Evolutionary conservation across 1,139 yeast species (phyloP).

Genomic region (Scheffersomyces titani): DNA sequence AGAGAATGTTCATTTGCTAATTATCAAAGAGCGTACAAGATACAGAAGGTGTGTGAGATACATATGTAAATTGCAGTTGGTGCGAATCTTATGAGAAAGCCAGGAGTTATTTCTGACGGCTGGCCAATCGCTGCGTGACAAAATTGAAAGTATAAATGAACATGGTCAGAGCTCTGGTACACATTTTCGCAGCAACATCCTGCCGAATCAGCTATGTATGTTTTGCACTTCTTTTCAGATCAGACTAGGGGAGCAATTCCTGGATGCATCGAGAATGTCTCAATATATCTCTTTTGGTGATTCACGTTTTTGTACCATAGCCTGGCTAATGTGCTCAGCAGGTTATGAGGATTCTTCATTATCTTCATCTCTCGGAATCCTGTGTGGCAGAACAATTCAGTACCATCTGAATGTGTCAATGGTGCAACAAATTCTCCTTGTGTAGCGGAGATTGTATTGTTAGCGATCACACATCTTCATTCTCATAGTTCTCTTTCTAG

Average conservation of each 20-base stretch:
- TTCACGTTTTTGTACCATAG: neutral
- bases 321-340: neutral
- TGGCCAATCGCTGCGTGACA: neutral
- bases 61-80: neutral
- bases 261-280: neutral
- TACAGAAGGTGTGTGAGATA: neutral
- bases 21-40: too few species aligned
- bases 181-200: neutral
- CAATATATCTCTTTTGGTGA: neutral
- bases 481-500: neutral
- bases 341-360: neutral
- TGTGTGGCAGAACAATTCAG: neutral
- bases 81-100: neutral
- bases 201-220: neutral
- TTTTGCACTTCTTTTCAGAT: too few species aligned
- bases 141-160: neutral
- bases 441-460: neutral
- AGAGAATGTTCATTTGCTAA: neutral
- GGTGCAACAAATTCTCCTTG: neutral
- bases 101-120: neutral
- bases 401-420: neutral
- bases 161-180: neutral
- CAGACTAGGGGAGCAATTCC: neutral
- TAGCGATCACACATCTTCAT: neutral
- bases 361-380: neutral